phyloP scores from a whole-genome alignment of 495 filamentous ascomycete species.

The Penicillium pancosmium region DNA sequence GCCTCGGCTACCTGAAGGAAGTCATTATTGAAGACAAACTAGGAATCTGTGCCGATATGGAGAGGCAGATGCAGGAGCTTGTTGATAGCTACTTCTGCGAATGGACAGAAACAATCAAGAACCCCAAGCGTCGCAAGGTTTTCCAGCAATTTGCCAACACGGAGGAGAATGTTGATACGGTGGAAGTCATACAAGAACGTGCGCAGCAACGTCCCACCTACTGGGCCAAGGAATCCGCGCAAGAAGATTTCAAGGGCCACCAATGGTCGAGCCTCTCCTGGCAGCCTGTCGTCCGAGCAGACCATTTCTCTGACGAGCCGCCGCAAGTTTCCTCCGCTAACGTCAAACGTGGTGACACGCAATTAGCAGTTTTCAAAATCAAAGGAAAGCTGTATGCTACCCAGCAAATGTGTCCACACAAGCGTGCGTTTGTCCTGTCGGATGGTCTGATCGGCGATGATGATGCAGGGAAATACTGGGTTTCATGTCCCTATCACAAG shows the following conservation, averaged over 20 bases:
- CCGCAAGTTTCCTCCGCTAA: conserved; percentile 69
- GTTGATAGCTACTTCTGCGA: conserved; percentile 93
- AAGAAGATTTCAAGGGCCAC: conserved; percentile 73
- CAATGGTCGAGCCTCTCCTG: conserved; percentile 76
- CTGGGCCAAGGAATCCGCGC: conserved; percentile 74
- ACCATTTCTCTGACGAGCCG: conserved; percentile 69
- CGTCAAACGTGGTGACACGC: conserved; percentile 88
- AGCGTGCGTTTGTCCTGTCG: conserved; percentile 85
- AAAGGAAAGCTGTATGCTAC: conserved; percentile 83
- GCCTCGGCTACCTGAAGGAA: conserved; percentile 79
- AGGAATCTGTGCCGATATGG: conserved; percentile 83
- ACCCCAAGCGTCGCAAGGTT: conserved; percentile 66
- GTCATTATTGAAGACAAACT: conserved; percentile 89
- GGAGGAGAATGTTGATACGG: conserved; percentile 63
- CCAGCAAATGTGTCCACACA: conserved; percentile 98
- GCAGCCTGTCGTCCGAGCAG: conserved; percentile 80
- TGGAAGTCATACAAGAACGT: conserved; percentile 76
- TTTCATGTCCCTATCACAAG: conserved; percentile 92
- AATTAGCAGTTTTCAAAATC: conserved; percentile 89
- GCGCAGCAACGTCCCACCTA: conserved; percentile 76
- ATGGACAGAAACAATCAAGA: conserved; percentile 84
- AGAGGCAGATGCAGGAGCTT: conserved; percentile 86
- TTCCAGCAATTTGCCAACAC: conserved; percentile 94
- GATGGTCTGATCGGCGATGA: conserved; percentile 89
- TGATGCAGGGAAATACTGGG: conserved; percentile 66